Percentiles rank a stretch among this genome's conserved stretches.
These are phyloP conservation scores for Chaetomium cochliodes DNA, from an alignment of 495 filamentous ascomycete genomes.

Conservation along the genomic window DNA sequence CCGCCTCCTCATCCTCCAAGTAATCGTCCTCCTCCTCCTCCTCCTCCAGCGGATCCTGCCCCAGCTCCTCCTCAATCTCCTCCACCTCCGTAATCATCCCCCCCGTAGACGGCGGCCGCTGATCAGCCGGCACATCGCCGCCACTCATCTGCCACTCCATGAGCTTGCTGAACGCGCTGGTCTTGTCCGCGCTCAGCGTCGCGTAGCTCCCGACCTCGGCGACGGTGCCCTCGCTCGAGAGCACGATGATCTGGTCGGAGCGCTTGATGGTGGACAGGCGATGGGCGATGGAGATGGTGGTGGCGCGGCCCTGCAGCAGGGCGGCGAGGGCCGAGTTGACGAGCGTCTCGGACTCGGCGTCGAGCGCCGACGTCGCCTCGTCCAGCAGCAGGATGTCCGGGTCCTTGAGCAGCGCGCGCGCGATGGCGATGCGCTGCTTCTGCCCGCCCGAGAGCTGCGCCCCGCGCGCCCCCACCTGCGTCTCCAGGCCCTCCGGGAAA, in stretches of 20 bases:
- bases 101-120: conserved; percentile 23
- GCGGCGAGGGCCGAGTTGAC: conserved; percentile 84
- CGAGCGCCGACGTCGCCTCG: conserved; percentile 89
- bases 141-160: conserved; percentile 99
- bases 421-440: conserved; percentile 97
- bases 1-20: conserved; percentile 10
- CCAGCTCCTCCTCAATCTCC: conserved; percentile 48
- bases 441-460: conserved; percentile 94
- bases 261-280: conserved; percentile 94
- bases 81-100: conserved; percentile 45
- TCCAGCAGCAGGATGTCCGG: conserved; percentile 96
- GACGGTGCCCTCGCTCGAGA: conserved; percentile 78
- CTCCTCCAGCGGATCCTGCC: conserved; percentile 25
- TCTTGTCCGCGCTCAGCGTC: conserved; percentile 64
- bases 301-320: conserved; percentile 80
- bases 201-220: conserved; percentile 85
- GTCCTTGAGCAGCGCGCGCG: conserved; percentile 88
- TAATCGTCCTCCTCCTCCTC: conserved; percentile 39
- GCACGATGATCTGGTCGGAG: conserved; percentile 86
- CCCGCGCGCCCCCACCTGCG: conserved; percentile 85
- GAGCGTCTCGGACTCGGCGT: conserved; percentile 95
- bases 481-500: conserved; percentile 94
- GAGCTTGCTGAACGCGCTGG: conserved; percentile 85
- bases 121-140: conserved; percentile 53
- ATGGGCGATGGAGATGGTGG: conserved; percentile 96